Percentiles rank a stretch among this genome's conserved stretches.
Conservation (phyloP, 2,329 filamentous ascomycete genomes). For the Albophoma yamanashiensis region DNA sequence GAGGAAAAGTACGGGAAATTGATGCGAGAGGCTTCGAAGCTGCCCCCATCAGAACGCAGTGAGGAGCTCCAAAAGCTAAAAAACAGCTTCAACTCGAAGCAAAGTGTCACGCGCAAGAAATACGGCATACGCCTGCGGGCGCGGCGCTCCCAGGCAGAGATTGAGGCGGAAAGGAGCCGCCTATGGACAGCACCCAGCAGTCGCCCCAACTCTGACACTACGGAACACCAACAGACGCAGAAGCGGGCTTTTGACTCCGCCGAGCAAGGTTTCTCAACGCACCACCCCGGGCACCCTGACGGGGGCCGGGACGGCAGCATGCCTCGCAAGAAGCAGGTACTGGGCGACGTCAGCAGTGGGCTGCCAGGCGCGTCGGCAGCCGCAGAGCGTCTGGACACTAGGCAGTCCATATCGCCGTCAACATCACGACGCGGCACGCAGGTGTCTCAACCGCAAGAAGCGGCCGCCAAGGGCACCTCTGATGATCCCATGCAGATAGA, state of each 20-base stretch:
- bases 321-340: background rate
- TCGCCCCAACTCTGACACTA: background rate
- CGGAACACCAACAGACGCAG: background rate
- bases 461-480: conserved; percentile 7
- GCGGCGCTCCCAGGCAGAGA: conserved; percentile 34
- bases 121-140: conserved; percentile 44
- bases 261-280: background rate
- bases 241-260: background rate
- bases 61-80: conserved; percentile 29
- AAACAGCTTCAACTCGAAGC: conserved; percentile 44
- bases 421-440: conserved; percentile 9
- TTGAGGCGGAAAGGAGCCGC: conserved; percentile 31
- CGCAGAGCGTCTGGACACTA: conserved; percentile 25
- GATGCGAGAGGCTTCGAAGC: conserved; percentile 29
- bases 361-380: conserved; percentile 23
- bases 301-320: background rate
- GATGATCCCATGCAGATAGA: conserved; percentile 14
- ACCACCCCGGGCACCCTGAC: background rate
- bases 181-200: conserved; percentile 11
- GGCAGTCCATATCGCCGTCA: conserved; percentile 11
- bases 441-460: background rate
- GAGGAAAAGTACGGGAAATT: conserved; percentile 26
- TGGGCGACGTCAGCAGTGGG: conserved; percentile 22
- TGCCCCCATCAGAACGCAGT: conserved; percentile 22
- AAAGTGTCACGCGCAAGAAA: conserved; percentile 45